A percentile compares a stretch with the other conserved stretches of the same genome.
Conservation (phyloP, 2,329 filamentous ascomycete species). For the Aspergillus luchuensis region DNA sequence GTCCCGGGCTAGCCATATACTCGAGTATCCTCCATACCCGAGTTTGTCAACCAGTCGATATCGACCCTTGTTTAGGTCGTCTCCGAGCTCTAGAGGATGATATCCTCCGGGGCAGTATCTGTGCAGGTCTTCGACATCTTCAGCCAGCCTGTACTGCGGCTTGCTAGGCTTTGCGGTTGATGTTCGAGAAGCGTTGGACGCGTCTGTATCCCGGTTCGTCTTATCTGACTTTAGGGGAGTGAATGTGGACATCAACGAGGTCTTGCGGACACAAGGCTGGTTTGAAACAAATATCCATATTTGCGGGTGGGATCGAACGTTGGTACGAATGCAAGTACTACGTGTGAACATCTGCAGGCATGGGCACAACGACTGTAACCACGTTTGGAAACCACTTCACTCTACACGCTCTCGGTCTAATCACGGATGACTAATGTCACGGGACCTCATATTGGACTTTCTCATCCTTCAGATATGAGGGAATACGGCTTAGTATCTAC, state of each 20-base stretch:
- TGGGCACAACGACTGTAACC: no score
- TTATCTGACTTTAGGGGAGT: neutral
- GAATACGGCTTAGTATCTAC: no score
- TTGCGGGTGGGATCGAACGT: neutral
- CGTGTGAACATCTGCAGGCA: slow-evolving; percentile 9
- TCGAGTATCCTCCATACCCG: slow-evolving; percentile 26
- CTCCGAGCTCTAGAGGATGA: slow-evolving; percentile 7
- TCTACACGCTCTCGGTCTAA: no score
- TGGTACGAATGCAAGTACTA: slow-evolving; percentile 3
- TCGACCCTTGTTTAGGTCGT: slow-evolving; percentile 13
- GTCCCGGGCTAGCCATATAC: slow-evolving; percentile 39
- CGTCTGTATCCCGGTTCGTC: no score
- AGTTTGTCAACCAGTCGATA: slow-evolving; percentile 22
- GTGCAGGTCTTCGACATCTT: slow-evolving; percentile 25
- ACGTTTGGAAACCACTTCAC: no score
- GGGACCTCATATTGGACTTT: no score
- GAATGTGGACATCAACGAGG: slow-evolving; percentile 11
- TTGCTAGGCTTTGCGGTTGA: slow-evolving; percentile 11
- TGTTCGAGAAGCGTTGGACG: neutral
- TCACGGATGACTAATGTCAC: no score
- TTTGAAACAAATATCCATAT: neutral
- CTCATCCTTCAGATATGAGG: no score
- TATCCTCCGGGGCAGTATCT: slow-evolving; percentile 15
- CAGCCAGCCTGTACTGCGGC: slow-evolving; percentile 19
- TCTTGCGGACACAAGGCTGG: slow-evolving; percentile 9